Evolutionary conservation across 441 rosid species (phyloP).

Genomic region (Codiaeum variegatum): DNA sequence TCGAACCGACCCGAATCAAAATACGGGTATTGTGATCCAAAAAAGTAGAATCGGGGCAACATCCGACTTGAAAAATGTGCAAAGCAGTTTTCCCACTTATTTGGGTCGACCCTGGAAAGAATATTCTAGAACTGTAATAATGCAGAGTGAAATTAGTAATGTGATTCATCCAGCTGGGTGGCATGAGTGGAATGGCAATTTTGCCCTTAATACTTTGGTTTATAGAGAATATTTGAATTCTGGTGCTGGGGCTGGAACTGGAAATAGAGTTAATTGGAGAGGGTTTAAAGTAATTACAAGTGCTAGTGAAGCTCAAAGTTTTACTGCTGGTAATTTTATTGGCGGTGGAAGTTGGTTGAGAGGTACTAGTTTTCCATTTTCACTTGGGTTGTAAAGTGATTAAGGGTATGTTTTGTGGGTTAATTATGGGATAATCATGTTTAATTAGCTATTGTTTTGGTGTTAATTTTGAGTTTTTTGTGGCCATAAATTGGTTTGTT

Average conservation of each 20-base stretch:
- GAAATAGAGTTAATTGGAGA: conserved; percentile 54
- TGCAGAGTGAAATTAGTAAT: conserved; percentile 51
- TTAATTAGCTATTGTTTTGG: not conserved
- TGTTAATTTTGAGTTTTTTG: not conserved
- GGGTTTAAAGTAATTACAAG: conserved; percentile 57
- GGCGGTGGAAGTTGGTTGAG: conserved; percentile 58
- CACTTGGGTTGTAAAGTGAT: conserved; percentile 40
- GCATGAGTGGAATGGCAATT: conserved; percentile 52
- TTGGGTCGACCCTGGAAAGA: conserved; percentile 92
- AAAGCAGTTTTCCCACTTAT: conserved; percentile 49
- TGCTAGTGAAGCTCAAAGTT: conserved; percentile 47
- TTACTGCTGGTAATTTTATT: conserved; percentile 46
- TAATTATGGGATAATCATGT: not conserved
- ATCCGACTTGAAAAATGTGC: conserved; percentile 40
- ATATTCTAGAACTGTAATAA: conserved; percentile 68
- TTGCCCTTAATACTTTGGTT: conserved; percentile 43
- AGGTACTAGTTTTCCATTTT: conserved; percentile 66
- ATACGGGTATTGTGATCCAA: conserved; percentile 75
- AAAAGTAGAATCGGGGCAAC: conserved; percentile 55
- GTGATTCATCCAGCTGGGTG: conserved; percentile 56
- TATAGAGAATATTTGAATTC: conserved; percentile 68
- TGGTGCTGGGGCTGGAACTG: conserved; percentile 59
- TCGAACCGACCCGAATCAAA: conserved; percentile 67
- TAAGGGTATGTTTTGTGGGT: not conserved
- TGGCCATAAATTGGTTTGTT: not conserved